Base-by-base conservation (phyloP, 1,284 basidiomycete species). In the Pseudozyma hubeiensis region DNA sequence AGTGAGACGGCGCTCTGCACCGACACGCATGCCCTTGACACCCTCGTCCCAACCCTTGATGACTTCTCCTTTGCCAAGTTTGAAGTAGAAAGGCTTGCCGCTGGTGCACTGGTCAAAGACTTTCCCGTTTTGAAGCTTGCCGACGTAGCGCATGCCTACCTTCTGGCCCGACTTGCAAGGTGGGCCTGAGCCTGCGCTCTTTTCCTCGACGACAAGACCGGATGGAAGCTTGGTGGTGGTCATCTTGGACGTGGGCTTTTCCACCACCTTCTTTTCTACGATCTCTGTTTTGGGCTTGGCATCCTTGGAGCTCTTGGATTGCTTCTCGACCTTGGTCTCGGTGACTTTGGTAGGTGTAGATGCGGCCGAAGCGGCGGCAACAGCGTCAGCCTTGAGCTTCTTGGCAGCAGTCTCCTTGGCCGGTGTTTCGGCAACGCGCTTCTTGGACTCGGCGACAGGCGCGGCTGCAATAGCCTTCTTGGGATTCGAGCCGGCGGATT, bases 41-140 rank as follows among this genome's bases (percentile, higher is more conserved):
- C 95, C 95, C 79, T 93, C 88, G 80, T 97, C 94, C 95, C 94
- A 97, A 39, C 80, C 76, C 87, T 92, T 92, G 86, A 97, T 96
- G 55, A 97, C 95, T 84, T 97, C 91, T 45, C 93, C 93, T 66
- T 88, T 87, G 58, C 95, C 96, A 35, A 98, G 88, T 51, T 87
- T 89, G 88, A 97, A 97, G 49, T 87, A 87, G 87, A 97, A 97
- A 9, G 94, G 92, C 84, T 90, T 91, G 77, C 95, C 95, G 83
- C 90, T 91, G 68, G 89, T 90, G 86, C 97, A 97, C 82, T 90
- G 87, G 86, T 98, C 95, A 80, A 97, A 97, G 46, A 91, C 85
- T 84, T 92, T 93, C 77, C 93, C 94, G 83, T 91, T 90, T 73
- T 86, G 86, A 48, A 97, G 88, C 86, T 94, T 95, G 76, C 93